Base-by-base conservation (phyloP, 176 grass and related monocot species). In the Aegilops sharonensis region DNA sequence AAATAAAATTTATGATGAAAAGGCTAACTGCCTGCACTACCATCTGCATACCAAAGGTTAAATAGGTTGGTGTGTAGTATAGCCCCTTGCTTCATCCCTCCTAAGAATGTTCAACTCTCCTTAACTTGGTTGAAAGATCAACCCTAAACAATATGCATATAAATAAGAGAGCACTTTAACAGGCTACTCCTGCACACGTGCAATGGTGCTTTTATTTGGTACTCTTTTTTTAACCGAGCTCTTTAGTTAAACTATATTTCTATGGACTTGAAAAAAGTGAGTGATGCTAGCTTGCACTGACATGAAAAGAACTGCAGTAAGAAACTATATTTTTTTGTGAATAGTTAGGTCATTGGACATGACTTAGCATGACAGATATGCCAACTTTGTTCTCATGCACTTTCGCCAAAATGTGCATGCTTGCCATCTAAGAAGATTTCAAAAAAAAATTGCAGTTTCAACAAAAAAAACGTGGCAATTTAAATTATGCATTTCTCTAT, bases 181-280 rank as follows among this genome's bases (percentile, higher is more conserved):
- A 20, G 18, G 34, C 20, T 66, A 17, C 10, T 32, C 59, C 48
- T 24, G 27, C 35, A 50, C 83, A 85, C 61, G 48, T 66, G 87
- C 59, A 52, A 18, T 59, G 5, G 15, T 37, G 29, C 68, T 77
- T 62, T 69, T 77, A 12, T 20, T 56, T 68, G 82, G 40, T 42
- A 42, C 29, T 54, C 24, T 73, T 5, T 78, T 64, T 50, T 62
- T 39, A 18, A 52, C 13, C 63, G 12, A 64, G 3, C 7, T 27
- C 63, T 35, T 8, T 14, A 30, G 74, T 35, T 79, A 54, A 79
- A 27, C 66, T 81, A 57, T 73, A 18, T 15, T 80, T 89, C 74
- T 1, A 21, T 30, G 23, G 1, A 27, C 57, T 45, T 83, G 39
- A 1, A 75, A 72, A 37, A 84, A 84, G 14, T 5, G 42, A 71